Base-by-base conservation (phyloP, 2,329 filamentous ascomycete genomes). In the Biscogniauxia sp. region DNA sequence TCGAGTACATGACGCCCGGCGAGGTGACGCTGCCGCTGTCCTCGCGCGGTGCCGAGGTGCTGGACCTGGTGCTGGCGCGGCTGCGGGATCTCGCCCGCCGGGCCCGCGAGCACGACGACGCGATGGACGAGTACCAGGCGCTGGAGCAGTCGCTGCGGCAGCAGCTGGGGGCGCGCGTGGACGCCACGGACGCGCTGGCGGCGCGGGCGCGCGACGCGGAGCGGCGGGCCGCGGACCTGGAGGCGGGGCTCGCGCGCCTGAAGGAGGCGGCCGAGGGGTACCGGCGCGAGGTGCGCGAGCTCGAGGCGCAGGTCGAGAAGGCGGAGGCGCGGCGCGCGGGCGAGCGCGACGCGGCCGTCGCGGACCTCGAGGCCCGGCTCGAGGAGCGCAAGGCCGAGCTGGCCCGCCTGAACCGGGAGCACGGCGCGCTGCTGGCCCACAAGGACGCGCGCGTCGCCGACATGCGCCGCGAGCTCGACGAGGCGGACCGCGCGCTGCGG, bases 1-100 rank as follows among this genome's bases (percentile, higher is more conserved):
- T 88, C 2, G 86, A 88, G 70, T 87, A 87, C 67, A 77, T 88
- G 20, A 83, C 80, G 0, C 85, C 85, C 0, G 85, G 85, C 5
- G 85, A 88, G 69, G 75, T 82, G n/a, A 68, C 78, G 0, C 76
- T 86, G 0, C 82, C 84, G 0, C 74, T 86, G 0, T 79, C 78
- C 0, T 79, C 80, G 0, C 80, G 80, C 55, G 84, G 84, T 1
- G 81, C 81, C 0, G 79, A 83, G 56, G 78, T 88, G 0, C 77
- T 88, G 0, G 82, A 85, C 59, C 77, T 86, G 13, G 70, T 88
- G 5, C 77, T 88, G 0, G 69, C 69, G 0, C 76, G 80, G 0
- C 77, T 88, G 1, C 80, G 82, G 2, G 75, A 77, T 15, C 77
- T 88, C 32, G 74, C 80, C 1, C 77, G 76, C 51, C 77, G 76